Evolutionary conservation across 257 asterid genomes (phyloP), one percentile per base, ranked within the genome.

Genomic region (Ballota nigra): DNA sequence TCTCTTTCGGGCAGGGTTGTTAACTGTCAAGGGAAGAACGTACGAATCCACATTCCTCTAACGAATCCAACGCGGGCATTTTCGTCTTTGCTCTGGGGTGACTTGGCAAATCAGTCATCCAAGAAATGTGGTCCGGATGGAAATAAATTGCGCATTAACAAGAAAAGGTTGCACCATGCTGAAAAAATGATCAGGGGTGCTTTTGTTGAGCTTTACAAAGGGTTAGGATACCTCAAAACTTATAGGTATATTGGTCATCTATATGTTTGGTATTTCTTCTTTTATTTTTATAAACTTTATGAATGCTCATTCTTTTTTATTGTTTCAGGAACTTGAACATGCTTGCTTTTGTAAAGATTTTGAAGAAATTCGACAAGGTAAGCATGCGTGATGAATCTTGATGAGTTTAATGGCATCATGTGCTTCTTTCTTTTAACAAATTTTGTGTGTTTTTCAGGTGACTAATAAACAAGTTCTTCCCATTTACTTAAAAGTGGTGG

Each of bases 281-380:
- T 59, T 70, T 19, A 3, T 45, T 10, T 28, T 2, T 9, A 20
- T 58, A 20, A 66, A 23, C 1, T 4, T 15, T 2, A 3, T 53
- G 1, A 63, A 26, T 15, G 26, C 3, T 55, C 11, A 28, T 12
- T 60, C 13, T 33, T 13, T 0, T 73, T 64, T 45, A 57, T 8
- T 60, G n/a, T 72, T 62, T 29, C 82, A 93, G 98, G 94, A 87
- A 77, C 74, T 82, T 91, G 82, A 93, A 93, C 89, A 81, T 93
- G 94, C 91, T 87, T 66, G 98, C 98, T 69, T 93, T 93, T 82
- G 91, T 70, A 61, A 93, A 93, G 85, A 93, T 89, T 77, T 79
- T 93, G 92, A 91, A 93, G 96, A 93, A 91, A 80, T 86, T 93
- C 40, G 98, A 92, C 88, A 92, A 87, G 85, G 97, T 92, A 81